Evolutionary conservation across 768 basidiomycete species (phyloP), one percentile per base, ranked within the genome.

Genomic region (Calocybe indica): DNA sequence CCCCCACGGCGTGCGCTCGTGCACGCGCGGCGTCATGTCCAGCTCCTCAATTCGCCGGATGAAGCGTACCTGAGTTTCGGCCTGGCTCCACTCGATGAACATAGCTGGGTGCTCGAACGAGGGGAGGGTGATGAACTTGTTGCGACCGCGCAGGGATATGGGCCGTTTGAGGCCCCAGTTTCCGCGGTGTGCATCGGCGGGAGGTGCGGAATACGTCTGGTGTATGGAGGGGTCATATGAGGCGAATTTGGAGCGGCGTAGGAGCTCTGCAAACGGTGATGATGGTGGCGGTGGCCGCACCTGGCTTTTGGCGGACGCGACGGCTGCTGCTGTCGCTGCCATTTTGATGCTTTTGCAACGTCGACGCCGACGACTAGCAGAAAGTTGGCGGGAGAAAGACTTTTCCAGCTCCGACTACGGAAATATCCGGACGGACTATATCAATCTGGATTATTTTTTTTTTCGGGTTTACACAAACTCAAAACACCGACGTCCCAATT

Each of bases 91-190:
- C 52, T 87, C 84, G 15, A 85, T 83, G 62, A 84, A 89, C 54
- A 88, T 74, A 48, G 86, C 79, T 46, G 70, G 78, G 30, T 84
- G 79, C 59, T 92, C 90, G 61, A 86, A 79, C 1, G 79, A 69
- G 43, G 73, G 70, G 28, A 92, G 73, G 13, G 82, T 79, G 49
- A 92, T 79, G 56, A 74, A 79, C 8, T 80, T 78, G 51, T 79
- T 73, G 40, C 76, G 76, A 31, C 80, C 76, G 45, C 83, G 78
- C 40, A 85, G 67, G 2, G 86, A 71, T 15, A 92, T 77, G 15
- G 88, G 85, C 0, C 90, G 83, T 65, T 94, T 94, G 52, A 93
- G 70, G 15, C 91, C 91, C 78, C 82, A 94, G 68, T 91, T 78
- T 46, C 88, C 88, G 28, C 89, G 79, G 55, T 83, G 73, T 9